Evolutionary conservation across 139 green algal genomes (phyloP).

Genomic region (Microglena sp.): DNA sequence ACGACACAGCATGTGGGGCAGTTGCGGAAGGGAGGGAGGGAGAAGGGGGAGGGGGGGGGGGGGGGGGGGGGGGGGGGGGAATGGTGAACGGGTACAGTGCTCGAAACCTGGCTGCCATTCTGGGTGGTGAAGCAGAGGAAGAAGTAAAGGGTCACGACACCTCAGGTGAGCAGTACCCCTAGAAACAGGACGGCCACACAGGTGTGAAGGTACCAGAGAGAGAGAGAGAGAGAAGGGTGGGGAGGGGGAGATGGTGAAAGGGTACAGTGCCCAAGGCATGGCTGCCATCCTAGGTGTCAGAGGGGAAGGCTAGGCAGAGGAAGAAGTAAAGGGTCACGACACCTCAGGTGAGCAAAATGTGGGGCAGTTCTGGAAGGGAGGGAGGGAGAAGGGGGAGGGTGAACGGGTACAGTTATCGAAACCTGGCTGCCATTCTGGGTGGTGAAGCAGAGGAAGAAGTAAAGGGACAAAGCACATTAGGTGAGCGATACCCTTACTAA

Average conservation of each 20-base stretch:
- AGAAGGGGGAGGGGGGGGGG: not conserved
- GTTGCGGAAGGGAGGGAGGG: constrained; percentile 30
- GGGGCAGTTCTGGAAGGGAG: not conserved
- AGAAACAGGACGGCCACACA: constrained; percentile 38
- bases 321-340: not conserved
- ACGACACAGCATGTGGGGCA: not conserved
- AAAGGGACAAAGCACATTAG: too few relatives aligned
- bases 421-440: too few relatives aligned
- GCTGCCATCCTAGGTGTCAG: constrained; percentile 64
- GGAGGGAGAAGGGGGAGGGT: too few relatives aligned
- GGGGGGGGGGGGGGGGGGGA: too few relatives aligned
- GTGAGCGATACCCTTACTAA: too few relatives aligned
- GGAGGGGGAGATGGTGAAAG: constrained; percentile 52
- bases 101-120: too few relatives aligned
- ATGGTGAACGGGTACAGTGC: too few relatives aligned
- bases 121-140: not conserved
- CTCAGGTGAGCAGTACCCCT: not conserved
- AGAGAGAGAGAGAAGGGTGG: constrained; percentile 31
- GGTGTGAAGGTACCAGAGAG: constrained; percentile 51
- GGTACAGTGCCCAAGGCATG: constrained; percentile 62
- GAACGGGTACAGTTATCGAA: too few relatives aligned
- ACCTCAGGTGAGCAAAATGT: not conserved
- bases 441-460: too few relatives aligned
- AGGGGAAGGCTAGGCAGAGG: constrained; percentile 2
- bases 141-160: not conserved